Conservation (phyloP, 306 rosid species). For the Quercus aquifolioides region DNA sequence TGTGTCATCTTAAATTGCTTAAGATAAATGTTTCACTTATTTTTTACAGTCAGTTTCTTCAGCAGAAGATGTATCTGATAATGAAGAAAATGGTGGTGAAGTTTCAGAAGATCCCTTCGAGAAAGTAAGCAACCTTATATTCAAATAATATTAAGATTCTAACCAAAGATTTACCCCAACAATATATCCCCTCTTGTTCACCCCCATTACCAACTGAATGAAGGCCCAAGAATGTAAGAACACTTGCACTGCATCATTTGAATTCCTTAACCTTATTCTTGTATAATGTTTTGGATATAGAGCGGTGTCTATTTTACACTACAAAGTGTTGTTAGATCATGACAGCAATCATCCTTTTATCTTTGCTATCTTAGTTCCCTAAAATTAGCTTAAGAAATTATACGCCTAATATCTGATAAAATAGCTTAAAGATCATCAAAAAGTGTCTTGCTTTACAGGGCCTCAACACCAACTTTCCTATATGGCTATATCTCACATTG, state of each 20-base stretch:
- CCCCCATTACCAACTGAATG: too few relatives aligned
- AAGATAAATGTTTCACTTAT: conserved; percentile 8
- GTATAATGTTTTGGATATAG: too few relatives aligned
- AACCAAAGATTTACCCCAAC: not conserved
- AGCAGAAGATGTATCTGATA: conserved; percentile 23
- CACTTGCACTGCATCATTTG: too few relatives aligned
- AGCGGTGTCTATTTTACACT: too few relatives aligned
- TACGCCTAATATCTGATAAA: not conserved
- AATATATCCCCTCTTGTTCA: too few relatives aligned
- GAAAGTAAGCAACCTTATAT: conserved; percentile 33
- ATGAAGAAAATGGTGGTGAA: conserved; percentile 11
- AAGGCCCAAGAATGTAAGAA: too few relatives aligned
- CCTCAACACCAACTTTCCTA: too few relatives aligned
- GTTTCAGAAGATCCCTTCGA: conserved; percentile 18
- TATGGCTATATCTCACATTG: too few relatives aligned
- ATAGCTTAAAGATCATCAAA: not conserved
- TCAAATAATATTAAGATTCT: not conserved
- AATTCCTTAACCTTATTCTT: too few relatives aligned
- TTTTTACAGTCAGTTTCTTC: conserved; percentile 47
- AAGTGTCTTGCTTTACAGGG: not conserved
- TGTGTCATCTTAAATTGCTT: not conserved
- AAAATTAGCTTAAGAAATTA: not conserved
- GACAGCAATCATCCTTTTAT: not conserved
- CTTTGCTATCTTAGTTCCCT: not conserved
- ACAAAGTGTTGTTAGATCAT: not conserved